Conservation (phyloP, 1,139 yeast species). For the Zygosaccharomyces pseudobailii region DNA sequence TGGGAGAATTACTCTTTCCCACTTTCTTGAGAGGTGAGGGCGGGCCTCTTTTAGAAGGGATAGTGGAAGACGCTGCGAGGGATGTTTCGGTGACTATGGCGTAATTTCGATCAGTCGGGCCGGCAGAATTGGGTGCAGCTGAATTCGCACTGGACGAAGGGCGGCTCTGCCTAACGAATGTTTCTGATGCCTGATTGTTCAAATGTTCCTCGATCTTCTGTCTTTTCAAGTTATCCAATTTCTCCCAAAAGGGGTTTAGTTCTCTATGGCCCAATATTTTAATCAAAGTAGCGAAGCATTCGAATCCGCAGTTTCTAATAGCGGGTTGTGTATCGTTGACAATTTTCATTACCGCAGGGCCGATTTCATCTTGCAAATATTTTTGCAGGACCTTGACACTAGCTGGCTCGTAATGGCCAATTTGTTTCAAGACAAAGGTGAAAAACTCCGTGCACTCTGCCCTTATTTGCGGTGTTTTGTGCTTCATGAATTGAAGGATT, state of each 20-base stretch:
- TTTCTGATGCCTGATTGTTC: conserved; percentile 50
- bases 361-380: conserved; percentile 48
- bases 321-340: conserved; percentile 83
- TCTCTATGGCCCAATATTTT: conserved; percentile 70
- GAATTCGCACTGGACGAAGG: not conserved
- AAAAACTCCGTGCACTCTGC: conserved; percentile 64
- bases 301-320: conserved; percentile 74
- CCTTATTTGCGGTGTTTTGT: conserved; percentile 82
- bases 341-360: conserved; percentile 40
- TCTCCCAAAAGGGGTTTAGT: conserved; percentile 54
- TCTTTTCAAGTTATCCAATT: conserved; percentile 66
- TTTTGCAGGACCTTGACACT: conserved; percentile 38
- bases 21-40: conserved; percentile 58
- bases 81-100: not conserved
- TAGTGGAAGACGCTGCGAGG: conserved; percentile 22
- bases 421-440: conserved; percentile 54
- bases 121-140: not conserved
- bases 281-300: conserved; percentile 76
- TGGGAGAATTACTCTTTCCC: conserved; percentile 11
- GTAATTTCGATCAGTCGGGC: not conserved
- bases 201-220: conserved; percentile 62
- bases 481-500: conserved; percentile 53
- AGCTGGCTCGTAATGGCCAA: conserved; percentile 9
- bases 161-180: not conserved
- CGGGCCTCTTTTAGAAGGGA: conserved; percentile 64